A percentile compares a stretch with the other conserved stretches of the same genome.
Evolutionary conservation across 176 grass and related monocot genomes (phyloP).

Genomic region (Urochloa ruziziensis): DNA sequence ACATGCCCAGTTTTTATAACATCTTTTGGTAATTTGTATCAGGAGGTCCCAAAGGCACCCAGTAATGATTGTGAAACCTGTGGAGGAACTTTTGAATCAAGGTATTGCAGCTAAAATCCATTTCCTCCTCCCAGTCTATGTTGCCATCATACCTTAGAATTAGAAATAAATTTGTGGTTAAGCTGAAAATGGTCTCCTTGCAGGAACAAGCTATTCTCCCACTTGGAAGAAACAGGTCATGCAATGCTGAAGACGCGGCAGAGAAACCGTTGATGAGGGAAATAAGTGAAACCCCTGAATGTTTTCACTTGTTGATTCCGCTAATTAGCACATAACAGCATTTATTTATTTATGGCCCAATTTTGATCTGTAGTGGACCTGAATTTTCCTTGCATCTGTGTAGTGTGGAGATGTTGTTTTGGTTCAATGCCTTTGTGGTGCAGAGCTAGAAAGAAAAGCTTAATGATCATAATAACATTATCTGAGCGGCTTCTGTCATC

Average conservation of each 20-base stretch:
- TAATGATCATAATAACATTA: not conserved
- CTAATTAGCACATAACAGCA: not conserved
- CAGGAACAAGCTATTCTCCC: slow-evolving; percentile 91
- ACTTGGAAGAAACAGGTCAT: slow-evolving; percentile 84
- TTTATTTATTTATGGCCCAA: slow-evolving; percentile 16
- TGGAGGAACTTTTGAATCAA: slow-evolving; percentile 79
- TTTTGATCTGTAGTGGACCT: slow-evolving; percentile 17
- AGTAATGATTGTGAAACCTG: slow-evolving; percentile 80
- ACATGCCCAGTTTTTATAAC: not conserved
- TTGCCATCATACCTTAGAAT: not conserved
- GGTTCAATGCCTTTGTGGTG: not conserved
- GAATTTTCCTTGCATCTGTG: not conserved
- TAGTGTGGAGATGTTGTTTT: not conserved
- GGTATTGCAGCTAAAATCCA: slow-evolving; percentile 40
- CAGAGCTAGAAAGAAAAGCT: not conserved
- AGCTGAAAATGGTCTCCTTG: slow-evolving; percentile 13
- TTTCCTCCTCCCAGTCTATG: not conserved
- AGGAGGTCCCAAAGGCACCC: slow-evolving; percentile 52
- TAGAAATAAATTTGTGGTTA: not conserved
- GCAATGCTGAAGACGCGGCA: slow-evolving; percentile 52
- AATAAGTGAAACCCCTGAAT: not conserved
- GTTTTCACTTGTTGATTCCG: slow-evolving; percentile 7
- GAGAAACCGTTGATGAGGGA: slow-evolving; percentile 27
- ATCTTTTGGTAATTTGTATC: slow-evolving; percentile 13
- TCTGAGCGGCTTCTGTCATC: not conserved